Evolutionary conservation across 192 early-diverging fungal species (phyloP).

Genomic region (Gigaspora rosea): DNA sequence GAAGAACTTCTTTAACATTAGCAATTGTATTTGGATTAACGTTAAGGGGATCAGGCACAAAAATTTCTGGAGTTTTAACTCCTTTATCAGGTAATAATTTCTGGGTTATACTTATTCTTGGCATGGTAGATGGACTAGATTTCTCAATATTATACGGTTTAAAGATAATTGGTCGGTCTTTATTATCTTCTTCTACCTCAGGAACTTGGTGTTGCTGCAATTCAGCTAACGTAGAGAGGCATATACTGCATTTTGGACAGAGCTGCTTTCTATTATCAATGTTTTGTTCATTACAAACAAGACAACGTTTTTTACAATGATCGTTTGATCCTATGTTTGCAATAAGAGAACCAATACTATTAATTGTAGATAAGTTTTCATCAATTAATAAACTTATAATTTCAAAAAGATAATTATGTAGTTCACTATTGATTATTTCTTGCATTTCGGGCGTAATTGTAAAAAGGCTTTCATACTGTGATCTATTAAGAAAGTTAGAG

Average conservation of each 20-base stretch:
- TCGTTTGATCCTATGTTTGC: background rate
- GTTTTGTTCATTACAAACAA: conserved; percentile 1
- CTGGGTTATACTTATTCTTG: conserved; percentile 18
- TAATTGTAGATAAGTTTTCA: conserved; percentile 17
- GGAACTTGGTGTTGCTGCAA: background rate
- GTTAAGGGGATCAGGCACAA: too few relatives aligned
- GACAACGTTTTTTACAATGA: conserved; percentile 4
- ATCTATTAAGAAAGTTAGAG: conserved; percentile 12
- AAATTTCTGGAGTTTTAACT: conserved; percentile 9
- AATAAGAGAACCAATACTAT: conserved; percentile 13
- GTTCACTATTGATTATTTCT: conserved; percentile 12
- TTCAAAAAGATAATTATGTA: conserved; percentile 22
- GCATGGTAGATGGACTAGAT: background rate
- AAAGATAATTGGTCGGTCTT: conserved; percentile 4
- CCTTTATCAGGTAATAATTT: background rate
- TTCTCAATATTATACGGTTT: conserved; percentile 9
- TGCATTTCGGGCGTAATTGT: background rate
- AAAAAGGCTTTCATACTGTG: conserved; percentile 24
- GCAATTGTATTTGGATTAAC: too few relatives aligned
- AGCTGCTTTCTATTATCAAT: too few relatives aligned
- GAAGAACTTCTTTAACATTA: too few relatives aligned
- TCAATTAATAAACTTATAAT: background rate
- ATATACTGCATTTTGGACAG: conserved; percentile 5
- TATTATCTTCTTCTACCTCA: background rate
- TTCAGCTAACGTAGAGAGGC: conserved; percentile 12